phyloP scores from a whole-genome alignment of 2,329 filamentous ascomycete species.

The Westerdykella ornata region DNA sequence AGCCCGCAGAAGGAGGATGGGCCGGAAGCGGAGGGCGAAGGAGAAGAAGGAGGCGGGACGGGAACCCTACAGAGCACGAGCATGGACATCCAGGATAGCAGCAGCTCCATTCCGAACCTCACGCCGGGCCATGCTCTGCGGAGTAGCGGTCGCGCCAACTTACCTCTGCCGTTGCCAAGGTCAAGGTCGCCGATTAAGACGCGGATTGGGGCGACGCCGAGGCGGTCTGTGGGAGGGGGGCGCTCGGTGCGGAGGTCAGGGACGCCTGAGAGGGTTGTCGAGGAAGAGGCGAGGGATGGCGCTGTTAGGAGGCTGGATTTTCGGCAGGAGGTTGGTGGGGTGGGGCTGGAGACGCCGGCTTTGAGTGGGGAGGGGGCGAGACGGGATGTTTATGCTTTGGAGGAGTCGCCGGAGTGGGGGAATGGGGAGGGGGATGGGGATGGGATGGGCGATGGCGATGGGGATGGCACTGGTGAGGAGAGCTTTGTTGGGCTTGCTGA shows the following conservation, averaged over 20 bases:
- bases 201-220: conserved; percentile 51
- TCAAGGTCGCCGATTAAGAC: conserved; percentile 60
- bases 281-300: too few species aligned
- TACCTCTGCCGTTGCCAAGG: conserved; percentile 45
- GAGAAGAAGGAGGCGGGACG: conserved; percentile 30
- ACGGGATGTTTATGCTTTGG: conserved; percentile 31
- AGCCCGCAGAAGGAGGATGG: conserved; percentile 62
- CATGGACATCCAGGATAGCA: conserved; percentile 59
- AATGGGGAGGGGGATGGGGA: conserved; percentile 19
- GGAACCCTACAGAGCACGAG: conserved; percentile 49
- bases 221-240: conserved; percentile 32
- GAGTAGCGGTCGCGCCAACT: conserved; percentile 22
- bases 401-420: conserved; percentile 22
- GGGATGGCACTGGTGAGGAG: conserved; percentile 20
- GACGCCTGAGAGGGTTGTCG: background rate
- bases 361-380: conserved; percentile 31
- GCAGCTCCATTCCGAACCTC: conserved; percentile 50
- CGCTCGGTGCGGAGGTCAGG: too few species aligned
- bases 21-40: conserved; percentile 35
- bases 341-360: conserved; percentile 26
- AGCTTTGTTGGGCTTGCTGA: conserved; percentile 25
- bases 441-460: conserved; percentile 15
- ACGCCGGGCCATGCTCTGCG: conserved; percentile 44
- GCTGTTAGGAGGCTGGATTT: conserved; percentile 47
- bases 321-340: conserved; percentile 34